These are phyloP conservation scores for Spathaspora hagerdaliae DNA, from an alignment of 805 yeast species.

Conservation along the genomic window DNA sequence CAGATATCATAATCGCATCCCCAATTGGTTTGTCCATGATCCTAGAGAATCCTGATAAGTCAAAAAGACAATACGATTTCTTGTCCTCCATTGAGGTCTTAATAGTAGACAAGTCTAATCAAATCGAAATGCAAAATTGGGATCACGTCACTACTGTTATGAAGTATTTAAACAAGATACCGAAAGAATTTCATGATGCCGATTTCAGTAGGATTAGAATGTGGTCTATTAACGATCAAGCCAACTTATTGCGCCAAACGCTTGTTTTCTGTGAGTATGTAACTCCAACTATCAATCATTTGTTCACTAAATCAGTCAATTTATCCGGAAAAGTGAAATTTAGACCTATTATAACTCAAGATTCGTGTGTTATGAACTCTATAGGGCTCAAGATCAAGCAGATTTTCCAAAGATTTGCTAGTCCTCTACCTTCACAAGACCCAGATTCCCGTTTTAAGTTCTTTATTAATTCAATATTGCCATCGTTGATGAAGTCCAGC, in stretches of 20 bases:
- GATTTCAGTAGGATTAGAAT: conserved; percentile 89
- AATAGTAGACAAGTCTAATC: conserved; percentile 79
- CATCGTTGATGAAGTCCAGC: conserved; percentile 61
- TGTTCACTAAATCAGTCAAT: conserved; percentile 47
- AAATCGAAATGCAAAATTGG: conserved; percentile 90
- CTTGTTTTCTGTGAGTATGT: conserved; percentile 68
- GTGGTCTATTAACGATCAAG: conserved; percentile 88
- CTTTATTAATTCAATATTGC: conserved; percentile 70
- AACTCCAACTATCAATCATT: conserved; percentile 77
- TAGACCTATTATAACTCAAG: conserved; percentile 42
- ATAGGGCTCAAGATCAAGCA: conserved; percentile 67
- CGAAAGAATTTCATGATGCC: conserved; percentile 70
- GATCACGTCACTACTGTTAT: conserved; percentile 67
- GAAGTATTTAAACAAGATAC: conserved; percentile 70
- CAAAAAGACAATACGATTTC: conserved; percentile 71
- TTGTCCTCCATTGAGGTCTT: conserved; percentile 83
- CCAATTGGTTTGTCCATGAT: conserved; percentile 82
- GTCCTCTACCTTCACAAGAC: conserved; percentile 53
- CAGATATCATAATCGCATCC: conserved; percentile 86
- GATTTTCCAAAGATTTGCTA: conserved; percentile 67
- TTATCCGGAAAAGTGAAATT: conserved; percentile 59
- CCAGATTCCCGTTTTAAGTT: conserved; percentile 81
- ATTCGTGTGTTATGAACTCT: conserved; percentile 54
- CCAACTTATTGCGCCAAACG: conserved; percentile 69
- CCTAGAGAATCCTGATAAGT: conserved; percentile 55